Evolutionary conservation across 2,329 filamentous ascomycete genomes (phyloP), one percentile per base, ranked within the genome.

Genomic region (Celoporthe dispersa): DNA sequence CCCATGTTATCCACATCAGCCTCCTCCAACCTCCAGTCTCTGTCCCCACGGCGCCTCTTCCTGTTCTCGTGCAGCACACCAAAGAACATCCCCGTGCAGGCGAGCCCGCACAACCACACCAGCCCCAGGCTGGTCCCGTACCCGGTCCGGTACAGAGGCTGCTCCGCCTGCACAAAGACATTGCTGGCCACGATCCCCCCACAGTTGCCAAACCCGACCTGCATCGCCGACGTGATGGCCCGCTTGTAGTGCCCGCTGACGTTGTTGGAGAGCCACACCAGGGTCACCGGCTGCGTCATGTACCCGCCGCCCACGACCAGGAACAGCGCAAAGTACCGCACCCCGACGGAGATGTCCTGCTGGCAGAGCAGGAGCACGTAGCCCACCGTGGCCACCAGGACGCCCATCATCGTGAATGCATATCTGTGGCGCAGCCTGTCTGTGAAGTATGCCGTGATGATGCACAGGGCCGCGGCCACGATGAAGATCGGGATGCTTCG

Each of bases 221-320:
- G 84, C 71, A 88, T 80, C 22, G 86, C 86, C 28, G 85, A 81
- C 7, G 83, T 82, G 37, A 90, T 81, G 0, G 82, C 80, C 25
- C 86, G 82, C 78, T 89, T 89, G 76, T 87, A 88, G 75, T 88
- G 86, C 1, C 87, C 87, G 0, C 81, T 83, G 73, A 88, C 81
- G 72, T 87, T 86, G 75, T 89, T 88, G 69, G 82, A 82, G 31
- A 89, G 78, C 87, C 87, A 90, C 8, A 82, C 84, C 35, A 89
- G 78, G 1, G 82, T 81, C 57, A 89, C 82, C 1, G 87, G 87
- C 71, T 87, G 85, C 3, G 84, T 83, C 65, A 86, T 84, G 75
- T 85, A 88, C 1, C 84, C 84, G 22, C 87, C 87, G 9, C 80
- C 79, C 2, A 85, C 84, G 74, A 89, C 78, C 59, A 88, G 81